Evolutionary conservation across 495 filamentous ascomycete genomes (phyloP).

Genomic region (Neurospora intermedia): DNA sequence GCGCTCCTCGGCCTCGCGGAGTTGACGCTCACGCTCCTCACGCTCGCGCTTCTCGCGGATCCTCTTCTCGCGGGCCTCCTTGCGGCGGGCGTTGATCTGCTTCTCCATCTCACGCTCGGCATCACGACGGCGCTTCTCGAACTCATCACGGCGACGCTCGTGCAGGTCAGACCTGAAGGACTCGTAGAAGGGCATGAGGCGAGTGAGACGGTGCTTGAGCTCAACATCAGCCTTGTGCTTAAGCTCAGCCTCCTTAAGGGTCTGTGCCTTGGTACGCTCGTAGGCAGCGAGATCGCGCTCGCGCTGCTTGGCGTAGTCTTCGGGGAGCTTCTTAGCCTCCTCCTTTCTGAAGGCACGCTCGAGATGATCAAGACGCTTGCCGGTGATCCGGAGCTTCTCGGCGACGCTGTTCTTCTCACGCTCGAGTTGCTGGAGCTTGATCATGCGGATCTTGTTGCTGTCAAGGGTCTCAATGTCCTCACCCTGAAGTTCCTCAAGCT

Average conservation of each 20-base stretch:
- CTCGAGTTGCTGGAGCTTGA: conserved; percentile 92
- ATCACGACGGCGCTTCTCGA: conserved; percentile 81
- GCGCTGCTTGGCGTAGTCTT: conserved; percentile 79
- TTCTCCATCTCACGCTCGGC: conserved; percentile 83
- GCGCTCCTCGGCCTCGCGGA: conserved; percentile 77
- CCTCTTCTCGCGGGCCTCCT: conserved; percentile 68
- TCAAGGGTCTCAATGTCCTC: conserved; percentile 70
- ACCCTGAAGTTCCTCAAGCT: conserved; percentile 75
- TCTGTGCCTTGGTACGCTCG: conserved; percentile 64
- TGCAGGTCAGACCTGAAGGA: conserved; percentile 67
- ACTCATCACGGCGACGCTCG: conserved; percentile 83
- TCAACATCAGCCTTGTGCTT: conserved; percentile 84
- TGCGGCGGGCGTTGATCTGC: conserved; percentile 75
- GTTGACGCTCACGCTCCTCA: conserved; percentile 66
- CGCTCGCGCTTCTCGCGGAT: conserved; percentile 66
- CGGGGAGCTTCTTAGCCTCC: conserved; percentile 79
- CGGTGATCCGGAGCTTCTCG: conserved; percentile 80
- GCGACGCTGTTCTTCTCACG: conserved; percentile 92
- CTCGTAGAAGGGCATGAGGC: conserved; percentile 73
- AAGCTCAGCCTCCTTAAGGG: conserved; percentile 63
- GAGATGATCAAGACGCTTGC: conserved; percentile 93
- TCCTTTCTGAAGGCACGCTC: conserved; percentile 94
- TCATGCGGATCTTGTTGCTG: conserved; percentile 74
- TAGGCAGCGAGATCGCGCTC: conserved; percentile 71
- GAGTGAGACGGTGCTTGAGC: conserved; percentile 79